Evolutionary conservation across 225 moss, liverwort and hornwort species (phyloP).

Genomic region (Climacium dendroides): DNA sequence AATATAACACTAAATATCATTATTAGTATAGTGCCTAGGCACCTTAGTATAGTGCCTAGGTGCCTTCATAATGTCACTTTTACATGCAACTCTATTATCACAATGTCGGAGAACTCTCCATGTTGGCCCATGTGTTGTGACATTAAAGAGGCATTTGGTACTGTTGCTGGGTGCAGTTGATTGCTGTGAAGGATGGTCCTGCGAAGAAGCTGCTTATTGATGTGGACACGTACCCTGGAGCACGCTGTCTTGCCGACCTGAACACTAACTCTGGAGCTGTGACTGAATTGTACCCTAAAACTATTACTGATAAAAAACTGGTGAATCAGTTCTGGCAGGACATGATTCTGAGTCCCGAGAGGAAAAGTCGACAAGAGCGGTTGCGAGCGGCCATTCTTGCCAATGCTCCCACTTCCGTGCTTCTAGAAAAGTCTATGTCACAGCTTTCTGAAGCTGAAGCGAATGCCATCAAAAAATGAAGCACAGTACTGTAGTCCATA

Average conservation of each 20-base stretch:
- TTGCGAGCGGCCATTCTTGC: constrained; percentile 14
- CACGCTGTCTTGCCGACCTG: constrained; percentile 20
- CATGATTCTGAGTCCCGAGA: constrained; percentile 7
- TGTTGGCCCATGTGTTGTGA: neutral
- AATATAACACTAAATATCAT: neutral
- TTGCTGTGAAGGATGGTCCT: constrained; percentile 53
- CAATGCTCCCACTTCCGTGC: constrained; percentile 11
- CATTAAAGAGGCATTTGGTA: neutral
- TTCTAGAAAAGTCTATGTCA: constrained; percentile 7
- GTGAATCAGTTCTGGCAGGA: constrained; percentile 44
- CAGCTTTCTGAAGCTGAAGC: neutral
- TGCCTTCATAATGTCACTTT: neutral
- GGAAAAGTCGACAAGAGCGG: constrained; percentile 21
- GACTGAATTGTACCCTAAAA: constrained; percentile 30
- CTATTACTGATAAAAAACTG: neutral
- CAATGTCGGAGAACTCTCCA: neutral
- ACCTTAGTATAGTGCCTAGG: neutral
- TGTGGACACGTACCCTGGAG: constrained; percentile 30
- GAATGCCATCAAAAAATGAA: neutral
- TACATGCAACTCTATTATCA: neutral
- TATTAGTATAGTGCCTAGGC: no score
- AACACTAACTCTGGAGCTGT: constrained; percentile 43
- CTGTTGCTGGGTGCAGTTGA: constrained; percentile 33
- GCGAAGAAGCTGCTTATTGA: constrained; percentile 53
- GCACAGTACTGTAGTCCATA: no score